Evolutionary conservation across 2,329 filamentous ascomycete species (phyloP).

Genomic region (Balansia obtecta): DNA sequence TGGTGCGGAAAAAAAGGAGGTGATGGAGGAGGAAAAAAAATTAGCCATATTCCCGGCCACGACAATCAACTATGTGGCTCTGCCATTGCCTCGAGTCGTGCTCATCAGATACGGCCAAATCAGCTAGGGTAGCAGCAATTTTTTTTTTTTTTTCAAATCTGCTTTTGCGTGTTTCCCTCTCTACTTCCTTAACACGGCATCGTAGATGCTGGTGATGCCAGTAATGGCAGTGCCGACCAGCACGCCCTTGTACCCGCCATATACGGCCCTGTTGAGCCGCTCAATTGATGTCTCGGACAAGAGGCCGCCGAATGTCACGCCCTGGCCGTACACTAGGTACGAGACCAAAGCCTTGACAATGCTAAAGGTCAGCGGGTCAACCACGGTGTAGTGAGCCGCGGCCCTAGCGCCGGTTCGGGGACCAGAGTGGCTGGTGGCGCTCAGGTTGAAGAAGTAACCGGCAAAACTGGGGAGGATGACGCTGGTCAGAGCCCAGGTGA

Average conservation of each 20-base stretch:
- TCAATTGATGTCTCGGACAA: constrained; percentile 46
- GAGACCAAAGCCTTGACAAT: constrained; percentile 73
- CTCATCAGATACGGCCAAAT: no score
- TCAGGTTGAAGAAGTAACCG: constrained; percentile 88
- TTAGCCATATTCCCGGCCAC: background rate
- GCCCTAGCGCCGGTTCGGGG: constrained; percentile 30
- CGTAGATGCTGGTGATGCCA: constrained; percentile 59
- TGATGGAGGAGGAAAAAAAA: no score
- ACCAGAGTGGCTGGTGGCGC: constrained; percentile 33
- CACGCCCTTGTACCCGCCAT: constrained; percentile 58
- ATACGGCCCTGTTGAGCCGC: constrained; percentile 53
- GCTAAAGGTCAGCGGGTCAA: constrained; percentile 85
- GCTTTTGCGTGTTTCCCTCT: background rate
- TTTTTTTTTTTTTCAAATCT: no score
- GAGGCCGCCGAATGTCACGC: constrained; percentile 48
- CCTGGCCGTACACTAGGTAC: constrained; percentile 67
- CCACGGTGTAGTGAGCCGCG: constrained; percentile 38
- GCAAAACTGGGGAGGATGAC: constrained; percentile 55
- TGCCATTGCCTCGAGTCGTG: background rate
- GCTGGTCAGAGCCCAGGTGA: constrained; percentile 65
- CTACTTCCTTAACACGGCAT: constrained; percentile 62
- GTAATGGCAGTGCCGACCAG: constrained; percentile 58
- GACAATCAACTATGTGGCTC: background rate
- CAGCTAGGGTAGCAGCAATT: no score
- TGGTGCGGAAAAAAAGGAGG: no score